phyloP scores from a whole-genome alignment of 73 alveolate species.

The Effrenium voratum region DNA sequence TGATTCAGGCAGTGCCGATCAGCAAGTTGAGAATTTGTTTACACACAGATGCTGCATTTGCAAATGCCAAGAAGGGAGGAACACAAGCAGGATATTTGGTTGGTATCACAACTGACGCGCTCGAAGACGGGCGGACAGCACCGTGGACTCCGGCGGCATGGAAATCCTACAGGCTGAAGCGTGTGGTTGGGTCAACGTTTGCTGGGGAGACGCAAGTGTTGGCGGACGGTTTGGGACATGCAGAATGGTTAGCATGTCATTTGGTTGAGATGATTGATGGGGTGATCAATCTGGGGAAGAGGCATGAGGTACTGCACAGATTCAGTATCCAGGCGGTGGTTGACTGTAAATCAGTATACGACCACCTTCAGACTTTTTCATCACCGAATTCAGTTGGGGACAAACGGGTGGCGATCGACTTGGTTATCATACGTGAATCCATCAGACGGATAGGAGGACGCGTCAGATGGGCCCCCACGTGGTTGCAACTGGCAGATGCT shows the following conservation, averaged over 20 bases:
- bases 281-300: not conserved
- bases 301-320: not conserved
- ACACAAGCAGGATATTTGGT: slow-evolving; percentile 14
- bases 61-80: slow-evolving; percentile 29
- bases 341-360: slow-evolving; percentile 5
- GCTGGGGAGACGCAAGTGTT: slow-evolving; percentile 22
- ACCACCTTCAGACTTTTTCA: slow-evolving; percentile 5
- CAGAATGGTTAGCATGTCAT: not conserved
- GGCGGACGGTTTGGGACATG: slow-evolving; percentile 24
- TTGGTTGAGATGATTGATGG: not conserved
- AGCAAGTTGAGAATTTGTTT: not conserved
- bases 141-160: slow-evolving; percentile 10
- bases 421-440: slow-evolving; percentile 14
- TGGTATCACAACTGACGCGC: not conserved
- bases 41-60: slow-evolving; percentile 22
- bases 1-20: not conserved
- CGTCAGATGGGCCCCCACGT: slow-evolving; percentile 26
- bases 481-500: slow-evolving; percentile 16
- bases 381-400: slow-evolving; percentile 6
- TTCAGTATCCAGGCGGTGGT: not conserved
- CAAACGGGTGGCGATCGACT: slow-evolving; percentile 14
- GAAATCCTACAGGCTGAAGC: not conserved
- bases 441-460: not conserved
- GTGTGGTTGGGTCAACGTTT: slow-evolving; percentile 13
- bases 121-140: not conserved